These are phyloP conservation scores for Pulchroboletus neoregius DNA, from an alignment of 1,284 basidiomycete species.

Conservation along the genomic window DNA sequence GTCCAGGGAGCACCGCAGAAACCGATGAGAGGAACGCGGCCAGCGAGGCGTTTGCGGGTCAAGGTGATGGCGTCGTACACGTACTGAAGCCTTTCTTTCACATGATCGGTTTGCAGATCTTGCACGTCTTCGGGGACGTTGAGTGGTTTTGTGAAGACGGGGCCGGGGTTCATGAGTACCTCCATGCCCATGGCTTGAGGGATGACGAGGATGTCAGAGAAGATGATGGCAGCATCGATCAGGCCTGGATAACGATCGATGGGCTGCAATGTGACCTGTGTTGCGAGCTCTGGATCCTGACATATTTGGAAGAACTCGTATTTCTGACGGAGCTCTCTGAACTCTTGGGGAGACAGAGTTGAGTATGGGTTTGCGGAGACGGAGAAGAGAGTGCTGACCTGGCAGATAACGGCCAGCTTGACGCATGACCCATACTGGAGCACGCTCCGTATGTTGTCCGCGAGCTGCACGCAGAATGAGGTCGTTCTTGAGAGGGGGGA, in stretches of 20 bases:
- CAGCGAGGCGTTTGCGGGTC: conserved; percentile 74
- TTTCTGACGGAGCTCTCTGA: conserved; percentile 74
- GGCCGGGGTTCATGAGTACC: conserved; percentile 91
- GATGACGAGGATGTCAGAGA: conserved; percentile 94
- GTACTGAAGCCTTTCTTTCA: conserved; percentile 82
- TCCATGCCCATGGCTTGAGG: conserved; percentile 95
- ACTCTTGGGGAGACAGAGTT: conserved; percentile 55
- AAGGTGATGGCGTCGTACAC: conserved; percentile 87
- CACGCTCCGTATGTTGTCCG: conserved; percentile 84
- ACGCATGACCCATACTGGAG: conserved; percentile 99
- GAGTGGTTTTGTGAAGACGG: conserved; percentile 82
- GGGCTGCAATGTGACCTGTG: conserved; percentile 87
- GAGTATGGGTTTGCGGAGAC: not conserved
- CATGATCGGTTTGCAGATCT: conserved; percentile 65
- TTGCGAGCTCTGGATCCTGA: conserved; percentile 81
- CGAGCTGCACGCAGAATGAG: conserved; percentile 84
- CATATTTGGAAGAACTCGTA: conserved; percentile 95
- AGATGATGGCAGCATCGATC: conserved; percentile 93
- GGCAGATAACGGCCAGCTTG: conserved; percentile 96
- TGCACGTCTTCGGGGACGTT: conserved; percentile 68
- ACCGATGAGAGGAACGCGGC: conserved; percentile 90
- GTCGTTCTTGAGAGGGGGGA: conserved; percentile 85
- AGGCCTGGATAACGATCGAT: conserved; percentile 81
- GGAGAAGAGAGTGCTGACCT: conserved; percentile 47
- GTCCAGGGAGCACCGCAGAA: conserved; percentile 98